Conservation (phyloP, 345 rosid genomes). For the Hevea brasiliensis region DNA sequence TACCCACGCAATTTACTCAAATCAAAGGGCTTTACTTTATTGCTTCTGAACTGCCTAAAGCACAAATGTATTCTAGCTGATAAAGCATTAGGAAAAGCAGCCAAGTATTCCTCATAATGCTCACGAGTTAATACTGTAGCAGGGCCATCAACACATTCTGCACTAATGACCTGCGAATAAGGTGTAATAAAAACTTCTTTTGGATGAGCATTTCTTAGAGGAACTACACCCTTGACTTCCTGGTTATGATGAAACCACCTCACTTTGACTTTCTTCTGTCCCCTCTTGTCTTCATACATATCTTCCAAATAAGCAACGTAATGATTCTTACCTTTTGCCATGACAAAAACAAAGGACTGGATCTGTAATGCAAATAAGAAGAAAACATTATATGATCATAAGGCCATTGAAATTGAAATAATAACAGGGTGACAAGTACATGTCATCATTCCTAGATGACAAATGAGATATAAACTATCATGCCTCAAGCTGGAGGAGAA, state of each 20-base stretch:
- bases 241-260: slow-evolving; percentile 94
- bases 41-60: slow-evolving; percentile 79
- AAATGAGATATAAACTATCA: not conserved
- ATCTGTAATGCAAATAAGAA: slow-evolving; percentile 42
- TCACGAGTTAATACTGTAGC: slow-evolving; percentile 77
- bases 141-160: slow-evolving; percentile 92
- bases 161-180: slow-evolving; percentile 91
- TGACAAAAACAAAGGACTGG: slow-evolving; percentile 89
- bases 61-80: slow-evolving; percentile 69
- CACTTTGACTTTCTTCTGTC: slow-evolving; percentile 88
- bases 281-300: slow-evolving; percentile 96
- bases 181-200: slow-evolving; percentile 95
- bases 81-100: slow-evolving; percentile 59
- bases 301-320: slow-evolving; percentile 94
- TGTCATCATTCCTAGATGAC: not conserved
- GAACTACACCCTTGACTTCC: slow-evolving; percentile 78
- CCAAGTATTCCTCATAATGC: slow-evolving; percentile 67
- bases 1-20: slow-evolving; percentile 86
- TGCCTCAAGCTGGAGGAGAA: not conserved
- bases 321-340: slow-evolving; percentile 79
- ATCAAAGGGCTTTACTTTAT: slow-evolving; percentile 75
- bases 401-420: slow-evolving; percentile 3
- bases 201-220: slow-evolving; percentile 71
- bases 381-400: slow-evolving; percentile 18
- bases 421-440: not conserved